Base-by-base conservation (phyloP, 148 eudicot genomes). In the Nyssa sinensis region DNA sequence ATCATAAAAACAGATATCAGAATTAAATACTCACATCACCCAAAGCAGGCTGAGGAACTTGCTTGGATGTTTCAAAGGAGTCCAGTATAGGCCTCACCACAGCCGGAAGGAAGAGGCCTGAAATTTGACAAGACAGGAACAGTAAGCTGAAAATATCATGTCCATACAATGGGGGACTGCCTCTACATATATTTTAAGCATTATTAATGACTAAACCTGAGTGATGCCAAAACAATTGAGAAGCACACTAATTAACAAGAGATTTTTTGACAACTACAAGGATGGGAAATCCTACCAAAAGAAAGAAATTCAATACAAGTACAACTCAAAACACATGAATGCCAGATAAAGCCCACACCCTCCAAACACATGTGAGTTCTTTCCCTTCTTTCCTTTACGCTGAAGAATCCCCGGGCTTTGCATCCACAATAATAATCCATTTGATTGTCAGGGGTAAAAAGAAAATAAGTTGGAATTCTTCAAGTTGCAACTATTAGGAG, bases 81-180 rank as follows among this genome's bases (percentile, higher is more conserved):
- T 92, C 98, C 81, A 92, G 88, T 30, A 92, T 92, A 60, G 97
- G 98, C 87, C 94, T 92, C 82, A 95, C 98, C n/a, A 95, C 91
- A 35, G 98, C 98, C 33, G 97, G 98, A 81, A 95, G 94, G 81
- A 95, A 95, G 53, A 95, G 93, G 66, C 98, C 98, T 94, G 84
- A 29, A 82, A 83, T 64, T 70, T 64, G 60, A 78, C 49, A 69
- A 51, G 23, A 68, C 29, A 79, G 72, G 7, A 75, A 58, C n/a
- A 23, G 35, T 24, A 28, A 64, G 11, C 23, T 62, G 19, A 60
- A 41, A 62, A 34, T 53, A 65, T 23, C 51, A 57, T 35, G 29
- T 62, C 30, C 62, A 39, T 21, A 58, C 33, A 49, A 4, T 12
- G n/a, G 35, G n/a, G 24, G 37, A 35, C 1, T 14, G 61, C 47